Conservation (phyloP, 148 eudicot genomes). For the Diospyros kaki region DNA sequence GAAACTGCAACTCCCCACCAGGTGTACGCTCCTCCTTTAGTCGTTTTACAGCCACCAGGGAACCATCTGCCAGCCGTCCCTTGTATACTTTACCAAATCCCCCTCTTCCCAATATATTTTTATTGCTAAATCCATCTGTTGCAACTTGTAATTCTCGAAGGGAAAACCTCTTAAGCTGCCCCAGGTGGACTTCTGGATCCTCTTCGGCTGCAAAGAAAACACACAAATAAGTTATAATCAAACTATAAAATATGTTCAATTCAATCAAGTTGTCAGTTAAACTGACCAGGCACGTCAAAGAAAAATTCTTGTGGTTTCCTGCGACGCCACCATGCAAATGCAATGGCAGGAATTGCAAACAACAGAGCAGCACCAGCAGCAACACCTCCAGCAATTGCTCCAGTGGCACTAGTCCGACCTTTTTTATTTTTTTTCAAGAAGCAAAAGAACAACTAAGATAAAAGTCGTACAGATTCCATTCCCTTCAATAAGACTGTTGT, state of each 20-base stretch:
- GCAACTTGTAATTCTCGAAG: conserved; percentile 91
- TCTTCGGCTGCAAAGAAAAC: conserved; percentile 63
- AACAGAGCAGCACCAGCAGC: conserved; percentile 98
- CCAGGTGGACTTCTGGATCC: conserved; percentile 94
- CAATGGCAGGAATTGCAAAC: conserved; percentile 93
- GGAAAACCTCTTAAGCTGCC: conserved; percentile 90
- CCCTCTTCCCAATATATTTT: conserved; percentile 91
- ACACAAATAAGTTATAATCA: neutral
- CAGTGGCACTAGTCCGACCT: conserved; percentile 77
- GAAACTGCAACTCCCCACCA: conserved; percentile 94
- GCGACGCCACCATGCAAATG: conserved; percentile 95
- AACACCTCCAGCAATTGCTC: conserved; percentile 97
- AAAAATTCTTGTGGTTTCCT: conserved; percentile 84
- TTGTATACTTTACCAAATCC: conserved; percentile 96
- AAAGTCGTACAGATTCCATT: no score
- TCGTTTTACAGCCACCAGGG: conserved; percentile 89
- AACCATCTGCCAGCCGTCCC: conserved; percentile 91
- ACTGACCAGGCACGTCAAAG: conserved; percentile 95
- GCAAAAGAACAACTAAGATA: neutral
- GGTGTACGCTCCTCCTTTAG: conserved; percentile 96
- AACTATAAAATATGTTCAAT: neutral
- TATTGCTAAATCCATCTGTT: conserved; percentile 89
- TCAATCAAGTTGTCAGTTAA: neutral
- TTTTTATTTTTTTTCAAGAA: conserved; percentile 5
- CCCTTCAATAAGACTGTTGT: neutral